Evolutionary conservation across 2,329 filamentous ascomycete species (phyloP), one percentile per base, ranked within the genome.

Genomic region (Pseudogymnoascus verrucosus): DNA sequence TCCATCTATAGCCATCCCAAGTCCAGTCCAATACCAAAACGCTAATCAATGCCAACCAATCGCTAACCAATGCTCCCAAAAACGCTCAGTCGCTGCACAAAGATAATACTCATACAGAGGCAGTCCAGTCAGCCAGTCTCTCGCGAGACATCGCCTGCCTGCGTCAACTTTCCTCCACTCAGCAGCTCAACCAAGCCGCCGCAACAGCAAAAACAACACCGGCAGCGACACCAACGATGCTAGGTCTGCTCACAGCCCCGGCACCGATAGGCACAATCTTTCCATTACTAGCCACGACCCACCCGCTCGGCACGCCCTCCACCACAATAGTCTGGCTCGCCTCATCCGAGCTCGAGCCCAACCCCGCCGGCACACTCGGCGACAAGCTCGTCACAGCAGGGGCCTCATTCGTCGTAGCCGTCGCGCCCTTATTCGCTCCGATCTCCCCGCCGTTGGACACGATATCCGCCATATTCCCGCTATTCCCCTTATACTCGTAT

Each of bases 401-500:
- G 5, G 82, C 78, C n/a, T 86, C 84, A 28, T 87, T 75, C 10
- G 73, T 61, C 39, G 67, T 76, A 64, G 82, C 81, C 2, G 83
- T 85, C 34, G 81, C 79, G 66, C 82, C 81, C 69, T 83, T 81
- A 64, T 85, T 89, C 31, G 84, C 85, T 74, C 91, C 91, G 74
- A 98, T 80, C 68, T 80, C 76, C 66, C 95, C 95, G 67, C 86
- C 92, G n/a, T 88, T 83, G 62, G 93, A 86, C 69, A 84, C 77
- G 75, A 99, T 98, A 60, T 90, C 93, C 68, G 84, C 73, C 90
- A 91, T 96, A 21, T 80, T 84, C 59, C 95, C 95, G 59, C 83
- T 88, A 39, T 82, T 84, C 74, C 95, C 90, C 68, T 84, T 84
- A 78, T 98, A 99, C 64, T 79, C 80, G 80, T 99, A 99, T 67